phyloP scores from a whole-genome alignment of 164 flowering plant genomes.

The Macadamia integrifolia region DNA sequence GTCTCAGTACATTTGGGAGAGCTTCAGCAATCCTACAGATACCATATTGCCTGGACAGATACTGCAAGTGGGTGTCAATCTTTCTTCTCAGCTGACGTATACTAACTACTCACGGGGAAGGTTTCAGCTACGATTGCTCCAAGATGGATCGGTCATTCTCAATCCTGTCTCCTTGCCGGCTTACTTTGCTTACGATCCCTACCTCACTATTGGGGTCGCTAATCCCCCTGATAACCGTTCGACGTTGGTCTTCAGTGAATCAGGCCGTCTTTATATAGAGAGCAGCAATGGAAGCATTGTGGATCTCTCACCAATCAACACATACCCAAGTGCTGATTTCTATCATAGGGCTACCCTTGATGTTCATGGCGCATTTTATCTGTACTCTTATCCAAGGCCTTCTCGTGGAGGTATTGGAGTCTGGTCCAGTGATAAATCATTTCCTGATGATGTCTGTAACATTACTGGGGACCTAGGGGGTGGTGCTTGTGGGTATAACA shows the following conservation, averaged over 20 bases:
- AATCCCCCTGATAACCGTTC: background rate
- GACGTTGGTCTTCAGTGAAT: background rate
- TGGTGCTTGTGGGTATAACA: too few relatives aligned
- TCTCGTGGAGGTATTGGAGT: background rate
- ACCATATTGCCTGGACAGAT: background rate
- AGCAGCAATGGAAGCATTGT: background rate
- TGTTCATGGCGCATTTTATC: background rate
- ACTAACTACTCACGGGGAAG: background rate
- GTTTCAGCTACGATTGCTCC: background rate
- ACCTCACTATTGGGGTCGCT: background rate
- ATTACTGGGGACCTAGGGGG: too few relatives aligned
- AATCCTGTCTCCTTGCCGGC: background rate
- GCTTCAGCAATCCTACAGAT: background rate
- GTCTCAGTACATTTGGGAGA: background rate
- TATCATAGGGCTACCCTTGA: background rate
- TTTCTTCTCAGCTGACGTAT: background rate
- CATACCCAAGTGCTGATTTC: background rate
- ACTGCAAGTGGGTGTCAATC: background rate
- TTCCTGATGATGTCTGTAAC: too few relatives aligned
- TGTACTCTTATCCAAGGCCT: background rate
- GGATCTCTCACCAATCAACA: background rate
- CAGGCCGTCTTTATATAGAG: background rate
- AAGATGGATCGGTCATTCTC: background rate
- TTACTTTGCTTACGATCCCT: background rate
- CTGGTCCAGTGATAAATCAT: too few relatives aligned